Evolutionary conservation across 352 stramenopile genomes (phyloP).

Genomic region (Phytophthora foliorum): DNA sequence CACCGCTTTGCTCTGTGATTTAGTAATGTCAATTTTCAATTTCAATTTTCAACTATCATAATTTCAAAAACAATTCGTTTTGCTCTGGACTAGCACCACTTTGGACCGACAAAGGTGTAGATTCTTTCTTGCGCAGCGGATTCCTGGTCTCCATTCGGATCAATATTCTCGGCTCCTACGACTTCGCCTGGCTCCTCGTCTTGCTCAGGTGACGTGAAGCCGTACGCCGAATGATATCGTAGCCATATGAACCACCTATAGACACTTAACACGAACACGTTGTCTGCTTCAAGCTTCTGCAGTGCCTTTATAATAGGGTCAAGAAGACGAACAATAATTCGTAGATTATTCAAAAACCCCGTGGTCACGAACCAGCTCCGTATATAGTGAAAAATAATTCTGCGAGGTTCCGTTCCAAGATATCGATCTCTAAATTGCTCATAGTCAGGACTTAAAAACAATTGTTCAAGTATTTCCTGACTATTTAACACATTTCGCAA

Average conservation of each 20-base stretch:
- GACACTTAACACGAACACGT: neutral
- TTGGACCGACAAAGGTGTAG: no score
- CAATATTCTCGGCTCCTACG: no score
- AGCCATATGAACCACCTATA: slow-evolving; percentile 6
- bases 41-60: no score
- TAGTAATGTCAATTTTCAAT: no score
- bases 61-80: no score
- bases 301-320: slow-evolving; percentile 10
- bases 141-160: no score
- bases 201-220: no score
- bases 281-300: neutral
- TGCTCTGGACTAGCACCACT: no score
- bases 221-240: neutral
- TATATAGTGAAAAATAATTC: neutral
- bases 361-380: slow-evolving; percentile 6
- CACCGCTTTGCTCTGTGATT: no score
- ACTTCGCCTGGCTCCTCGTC: no score
- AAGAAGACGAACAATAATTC: slow-evolving; percentile 9
- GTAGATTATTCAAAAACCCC: slow-evolving; percentile 11
- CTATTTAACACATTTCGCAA: slow-evolving; percentile 12
- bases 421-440: slow-evolving; percentile 8
- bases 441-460: slow-evolving; percentile 13
- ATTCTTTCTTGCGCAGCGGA: no score
- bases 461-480: slow-evolving; percentile 3
- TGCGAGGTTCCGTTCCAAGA: slow-evolving; percentile 5